These are phyloP conservation scores for Microsporum canis DNA, from an alignment of 2,329 filamentous ascomycete species.

Conservation along the genomic window DNA sequence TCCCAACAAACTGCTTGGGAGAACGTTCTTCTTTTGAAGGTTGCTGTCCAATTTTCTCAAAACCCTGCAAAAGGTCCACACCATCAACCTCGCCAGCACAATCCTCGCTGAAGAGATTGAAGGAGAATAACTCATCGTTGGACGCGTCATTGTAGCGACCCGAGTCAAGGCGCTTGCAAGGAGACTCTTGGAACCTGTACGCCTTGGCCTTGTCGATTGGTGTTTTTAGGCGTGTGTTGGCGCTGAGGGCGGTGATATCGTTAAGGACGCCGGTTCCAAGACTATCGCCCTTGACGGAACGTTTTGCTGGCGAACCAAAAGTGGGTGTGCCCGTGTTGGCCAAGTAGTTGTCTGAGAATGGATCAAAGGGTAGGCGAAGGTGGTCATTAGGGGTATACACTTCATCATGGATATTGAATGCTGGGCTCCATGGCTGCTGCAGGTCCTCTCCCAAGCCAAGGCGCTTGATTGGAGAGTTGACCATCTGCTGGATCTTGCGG, in stretches of 20 bases:
- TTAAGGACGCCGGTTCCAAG: slow-evolving; percentile 42
- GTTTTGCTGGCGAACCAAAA: slow-evolving; percentile 46
- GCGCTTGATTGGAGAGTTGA: slow-evolving; percentile 59
- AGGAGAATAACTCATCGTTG: slow-evolving; percentile 38
- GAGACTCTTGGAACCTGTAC: slow-evolving; percentile 30
- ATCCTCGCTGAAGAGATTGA: slow-evolving; percentile 36
- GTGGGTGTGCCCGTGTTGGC: slow-evolving; percentile 30
- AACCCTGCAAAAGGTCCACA: slow-evolving; percentile 38
- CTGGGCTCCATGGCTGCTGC: slow-evolving; percentile 35
- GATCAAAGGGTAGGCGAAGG: slow-evolving; percentile 44
- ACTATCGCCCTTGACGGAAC: slow-evolving; percentile 39
- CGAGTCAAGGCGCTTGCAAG: slow-evolving; percentile 28
- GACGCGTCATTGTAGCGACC: slow-evolving; percentile 26
- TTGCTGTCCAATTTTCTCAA: slow-evolving; percentile 38
- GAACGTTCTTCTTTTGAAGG: slow-evolving; percentile 25
- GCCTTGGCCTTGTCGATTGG: slow-evolving; percentile 23
- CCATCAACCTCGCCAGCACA: slow-evolving; percentile 33
- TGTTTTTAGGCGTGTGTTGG: slow-evolving; percentile 26
- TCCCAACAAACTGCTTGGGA: slow-evolving; percentile 22
- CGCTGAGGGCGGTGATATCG: slow-evolving; percentile 30
- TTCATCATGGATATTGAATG: slow-evolving; percentile 43
- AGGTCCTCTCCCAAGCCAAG: slow-evolving; percentile 33
- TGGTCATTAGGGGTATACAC: slow-evolving; percentile 21
- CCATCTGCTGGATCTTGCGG: slow-evolving; percentile 66
- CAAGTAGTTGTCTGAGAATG: slow-evolving; percentile 39